phyloP scores from a whole-genome alignment of 176 grass and related monocot genomes.

The Oryza meyeriana region DNA sequence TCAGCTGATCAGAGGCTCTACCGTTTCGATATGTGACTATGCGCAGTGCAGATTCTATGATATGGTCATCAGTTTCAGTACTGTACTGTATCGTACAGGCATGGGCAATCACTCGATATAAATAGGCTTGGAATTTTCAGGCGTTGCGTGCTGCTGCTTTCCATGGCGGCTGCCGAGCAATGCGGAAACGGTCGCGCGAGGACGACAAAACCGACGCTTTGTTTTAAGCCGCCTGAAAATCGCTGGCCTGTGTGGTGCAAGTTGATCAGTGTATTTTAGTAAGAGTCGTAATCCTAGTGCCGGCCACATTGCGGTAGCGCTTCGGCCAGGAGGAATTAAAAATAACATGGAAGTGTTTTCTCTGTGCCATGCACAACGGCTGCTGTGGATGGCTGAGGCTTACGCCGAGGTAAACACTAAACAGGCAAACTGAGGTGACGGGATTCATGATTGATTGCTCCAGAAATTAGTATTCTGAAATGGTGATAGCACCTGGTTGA shows the following conservation, averaged over 20 bases:
- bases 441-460: slow-evolving; percentile 20
- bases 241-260: neutral
- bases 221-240: neutral
- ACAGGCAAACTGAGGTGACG: neutral
- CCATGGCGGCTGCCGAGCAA: slow-evolving; percentile 33
- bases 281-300: neutral
- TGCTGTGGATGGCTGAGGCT: neutral
- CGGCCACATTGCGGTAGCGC: neutral
- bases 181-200: slow-evolving; percentile 16
- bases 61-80: neutral
- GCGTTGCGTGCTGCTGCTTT: slow-evolving; percentile 21
- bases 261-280: neutral
- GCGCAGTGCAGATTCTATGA: too few relatives aligned
- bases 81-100: neutral
- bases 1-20: neutral
- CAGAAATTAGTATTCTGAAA: neutral
- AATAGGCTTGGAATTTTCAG: neutral
- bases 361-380: neutral
- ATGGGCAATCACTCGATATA: neutral
- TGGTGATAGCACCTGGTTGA: neutral
- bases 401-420: neutral
- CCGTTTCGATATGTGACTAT: too few relatives aligned
- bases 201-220: neutral
- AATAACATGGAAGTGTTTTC: neutral
- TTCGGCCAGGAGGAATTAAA: neutral